Conservation (phyloP, 306 rosid species). For the Castanea mollissima region DNA sequence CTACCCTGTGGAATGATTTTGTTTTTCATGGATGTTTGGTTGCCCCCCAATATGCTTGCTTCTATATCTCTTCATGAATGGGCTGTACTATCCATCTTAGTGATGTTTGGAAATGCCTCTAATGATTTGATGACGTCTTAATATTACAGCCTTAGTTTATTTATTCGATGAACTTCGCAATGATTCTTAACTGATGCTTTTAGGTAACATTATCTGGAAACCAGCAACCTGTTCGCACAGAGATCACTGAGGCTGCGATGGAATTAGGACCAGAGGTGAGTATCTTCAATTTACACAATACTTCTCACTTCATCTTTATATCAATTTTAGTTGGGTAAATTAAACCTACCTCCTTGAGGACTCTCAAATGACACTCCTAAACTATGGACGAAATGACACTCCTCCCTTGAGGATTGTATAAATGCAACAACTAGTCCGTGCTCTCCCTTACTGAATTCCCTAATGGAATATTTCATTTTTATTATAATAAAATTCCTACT, state of each 20-base stretch:
- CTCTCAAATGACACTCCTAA: too few relatives aligned
- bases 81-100: not conserved
- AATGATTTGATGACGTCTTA: not conserved
- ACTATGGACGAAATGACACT: too few relatives aligned
- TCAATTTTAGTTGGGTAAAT: not conserved
- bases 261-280: slow-evolving; percentile 86
- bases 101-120: not conserved
- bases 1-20: not conserved
- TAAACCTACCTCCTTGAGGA: too few relatives aligned
- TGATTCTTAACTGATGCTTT: slow-evolving; percentile 18
- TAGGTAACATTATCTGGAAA: slow-evolving; percentile 86
- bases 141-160: slow-evolving; percentile 7
- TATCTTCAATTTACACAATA: not conserved
- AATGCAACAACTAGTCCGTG: too few relatives aligned
- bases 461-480: too few relatives aligned
- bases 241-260: slow-evolving; percentile 88
- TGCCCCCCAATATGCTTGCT: slow-evolving; percentile 1
- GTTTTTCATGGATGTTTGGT: slow-evolving; percentile 4
- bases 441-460: too few relatives aligned
- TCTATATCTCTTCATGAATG: not conserved
- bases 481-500: too few relatives aligned
- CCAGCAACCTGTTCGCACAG: slow-evolving; percentile 79
- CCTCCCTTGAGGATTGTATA: too few relatives aligned
- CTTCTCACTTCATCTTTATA: not conserved
- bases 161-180: slow-evolving; percentile 13